Evolutionary conservation across 2,329 filamentous ascomycete genomes (phyloP).

Genomic region (Pseudogymnoascus sp.): DNA sequence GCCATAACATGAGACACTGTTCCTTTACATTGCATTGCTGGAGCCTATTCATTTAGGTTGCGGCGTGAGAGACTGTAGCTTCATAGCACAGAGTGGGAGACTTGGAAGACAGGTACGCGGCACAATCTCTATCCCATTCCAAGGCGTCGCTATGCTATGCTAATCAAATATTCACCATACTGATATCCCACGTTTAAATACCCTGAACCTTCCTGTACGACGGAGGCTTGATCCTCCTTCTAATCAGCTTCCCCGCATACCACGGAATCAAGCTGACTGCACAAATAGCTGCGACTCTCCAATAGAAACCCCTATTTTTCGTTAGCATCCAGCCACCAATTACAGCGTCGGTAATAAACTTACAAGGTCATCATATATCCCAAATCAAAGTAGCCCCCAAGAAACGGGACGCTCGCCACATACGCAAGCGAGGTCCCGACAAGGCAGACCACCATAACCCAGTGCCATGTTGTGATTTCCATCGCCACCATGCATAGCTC

Average conservation of each 20-base stretch:
- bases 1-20: too few species aligned
- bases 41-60: too few species aligned
- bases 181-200: constrained; percentile 29
- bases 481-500: constrained; percentile 96
- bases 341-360: constrained; percentile 24
- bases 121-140: neutral
- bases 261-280: constrained; percentile 78
- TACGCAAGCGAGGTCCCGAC: constrained; percentile 78
- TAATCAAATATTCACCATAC: neutral
- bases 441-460: constrained; percentile 78
- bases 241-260: constrained; percentile 77
- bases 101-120: neutral
- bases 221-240: constrained; percentile 78
- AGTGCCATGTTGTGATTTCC: constrained; percentile 95
- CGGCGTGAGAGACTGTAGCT: too few species aligned
- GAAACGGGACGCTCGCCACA: constrained; percentile 73
- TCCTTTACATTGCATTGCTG: too few species aligned
- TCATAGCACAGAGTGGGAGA: neutral
- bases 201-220: constrained; percentile 90
- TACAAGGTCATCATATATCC: constrained; percentile 64
- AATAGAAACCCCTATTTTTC: constrained; percentile 64
- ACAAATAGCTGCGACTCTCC: constrained; percentile 74
- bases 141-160: constrained; percentile 5
- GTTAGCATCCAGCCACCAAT: constrained; percentile 19
- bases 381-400: constrained; percentile 84